Conservation (phyloP, 148 eudicot species). For the Chenopodium quinoa region DNA sequence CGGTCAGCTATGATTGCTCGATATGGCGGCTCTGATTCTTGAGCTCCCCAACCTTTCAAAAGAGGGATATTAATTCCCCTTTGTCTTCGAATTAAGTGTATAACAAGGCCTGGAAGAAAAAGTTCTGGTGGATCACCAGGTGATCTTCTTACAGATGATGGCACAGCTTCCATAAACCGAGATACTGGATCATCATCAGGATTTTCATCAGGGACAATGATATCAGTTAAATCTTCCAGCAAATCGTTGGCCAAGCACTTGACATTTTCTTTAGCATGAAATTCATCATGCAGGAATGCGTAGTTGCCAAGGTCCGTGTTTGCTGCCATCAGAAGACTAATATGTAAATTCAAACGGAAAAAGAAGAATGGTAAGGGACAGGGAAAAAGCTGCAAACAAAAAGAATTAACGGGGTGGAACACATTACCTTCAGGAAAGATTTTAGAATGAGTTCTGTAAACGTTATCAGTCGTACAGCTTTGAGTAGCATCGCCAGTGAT, state of each 20-base stretch:
- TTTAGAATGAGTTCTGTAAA: slow-evolving; percentile 12
- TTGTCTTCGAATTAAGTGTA: slow-evolving; percentile 53
- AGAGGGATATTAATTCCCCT: slow-evolving; percentile 32
- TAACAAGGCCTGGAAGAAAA: slow-evolving; percentile 57
- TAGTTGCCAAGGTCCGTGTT: slow-evolving; percentile 25
- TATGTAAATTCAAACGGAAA: background rate
- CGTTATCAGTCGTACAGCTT: background rate
- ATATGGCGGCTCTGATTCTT: slow-evolving; percentile 36
- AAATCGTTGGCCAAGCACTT: slow-evolving; percentile 21
- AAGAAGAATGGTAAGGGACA: background rate
- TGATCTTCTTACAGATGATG: slow-evolving; percentile 37
- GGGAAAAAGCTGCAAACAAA: background rate
- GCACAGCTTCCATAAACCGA: slow-evolving; percentile 49
- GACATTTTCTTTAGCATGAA: slow-evolving; percentile 9
- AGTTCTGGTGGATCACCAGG: slow-evolving; percentile 49
- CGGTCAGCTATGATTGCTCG: slow-evolving; percentile 55
- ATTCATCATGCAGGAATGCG: slow-evolving; percentile 28
- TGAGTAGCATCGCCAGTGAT: slow-evolving; percentile 6
- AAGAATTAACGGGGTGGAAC: background rate
- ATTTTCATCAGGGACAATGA: slow-evolving; percentile 23
- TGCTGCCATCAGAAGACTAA: slow-evolving; percentile 12
- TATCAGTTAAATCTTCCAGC: slow-evolving; percentile 28
- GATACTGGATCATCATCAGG: slow-evolving; percentile 41
- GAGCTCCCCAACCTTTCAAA: slow-evolving; percentile 46
- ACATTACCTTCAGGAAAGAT: slow-evolving; percentile 15